Conservation (phyloP, 495 filamentous ascomycete genomes). For the Neurospora hispaniola region DNA sequence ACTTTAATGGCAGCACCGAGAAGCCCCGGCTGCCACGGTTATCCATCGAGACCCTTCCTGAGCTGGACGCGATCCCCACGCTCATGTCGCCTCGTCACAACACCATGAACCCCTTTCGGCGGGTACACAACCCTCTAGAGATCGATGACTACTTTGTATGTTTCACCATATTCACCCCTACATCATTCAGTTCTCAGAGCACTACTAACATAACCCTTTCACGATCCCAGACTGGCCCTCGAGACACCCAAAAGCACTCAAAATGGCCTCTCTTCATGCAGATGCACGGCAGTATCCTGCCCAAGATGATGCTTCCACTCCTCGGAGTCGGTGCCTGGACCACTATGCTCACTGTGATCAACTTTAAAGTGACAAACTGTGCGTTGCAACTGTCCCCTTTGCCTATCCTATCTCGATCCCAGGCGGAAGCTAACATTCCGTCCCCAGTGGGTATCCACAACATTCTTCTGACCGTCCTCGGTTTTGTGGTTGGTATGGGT, state of each 20-base stretch:
- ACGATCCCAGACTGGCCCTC: slow-evolving; percentile 42
- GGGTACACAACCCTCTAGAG: slow-evolving; percentile 34
- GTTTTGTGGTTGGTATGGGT: slow-evolving; percentile 80
- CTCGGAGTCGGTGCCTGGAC: slow-evolving; percentile 59
- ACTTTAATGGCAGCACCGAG: background rate
- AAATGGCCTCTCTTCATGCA: slow-evolving; percentile 74
- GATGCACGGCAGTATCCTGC: slow-evolving; percentile 70
- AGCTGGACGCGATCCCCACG: slow-evolving; percentile 13
- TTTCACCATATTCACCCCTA: background rate
- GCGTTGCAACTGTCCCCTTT: slow-evolving; percentile 28
- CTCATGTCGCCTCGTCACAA: slow-evolving; percentile 22
- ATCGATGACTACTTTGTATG: slow-evolving; percentile 47
- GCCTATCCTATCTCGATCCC: background rate
- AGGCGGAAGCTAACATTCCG: background rate
- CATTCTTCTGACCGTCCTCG: slow-evolving; percentile 70
- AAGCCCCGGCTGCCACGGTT: background rate
- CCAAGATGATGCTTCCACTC: slow-evolving; percentile 69
- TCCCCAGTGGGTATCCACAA: slow-evolving; percentile 47
- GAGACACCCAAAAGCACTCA: slow-evolving; percentile 63
- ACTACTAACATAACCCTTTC: slow-evolving; percentile 3
- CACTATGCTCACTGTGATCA: slow-evolving; percentile 53
- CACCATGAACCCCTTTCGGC: slow-evolving; percentile 35
- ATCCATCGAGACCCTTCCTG: background rate
- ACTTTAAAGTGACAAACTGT: slow-evolving; percentile 24
- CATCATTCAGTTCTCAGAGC: background rate